Conservation (phyloP, 1,284 basidiomycete genomes). For the Pyrrhoderma lamaoense region DNA sequence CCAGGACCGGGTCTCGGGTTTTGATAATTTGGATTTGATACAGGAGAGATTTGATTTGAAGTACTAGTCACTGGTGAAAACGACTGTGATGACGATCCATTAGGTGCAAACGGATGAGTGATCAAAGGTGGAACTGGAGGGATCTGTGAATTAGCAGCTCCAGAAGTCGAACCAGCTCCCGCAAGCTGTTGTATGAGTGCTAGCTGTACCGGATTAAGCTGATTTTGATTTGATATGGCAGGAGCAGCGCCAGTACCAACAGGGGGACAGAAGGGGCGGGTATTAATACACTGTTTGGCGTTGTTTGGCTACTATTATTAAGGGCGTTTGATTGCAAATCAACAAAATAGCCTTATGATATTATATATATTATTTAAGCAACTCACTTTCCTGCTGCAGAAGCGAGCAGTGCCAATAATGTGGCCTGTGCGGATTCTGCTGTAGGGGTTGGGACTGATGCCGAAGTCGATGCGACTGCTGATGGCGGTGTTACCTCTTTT, state of each 20-base stretch:
- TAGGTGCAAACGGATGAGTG: not conserved
- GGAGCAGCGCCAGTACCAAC: too few species aligned
- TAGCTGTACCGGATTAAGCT: constrained; percentile 50
- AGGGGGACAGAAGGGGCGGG: constrained; percentile 16
- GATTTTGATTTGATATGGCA: too few species aligned
- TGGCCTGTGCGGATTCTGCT: constrained; percentile 46
- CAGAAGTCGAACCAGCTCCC: too few species aligned
- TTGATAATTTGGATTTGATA: not conserved
- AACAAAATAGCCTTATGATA: too few species aligned
- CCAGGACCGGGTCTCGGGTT: constrained; percentile 14
- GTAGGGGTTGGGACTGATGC: constrained; percentile 19
- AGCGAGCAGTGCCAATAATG: constrained; percentile 58
- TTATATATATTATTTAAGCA: not conserved
- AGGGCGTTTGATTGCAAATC: not conserved
- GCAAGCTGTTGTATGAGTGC: constrained; percentile 68
- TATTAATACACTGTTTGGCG: constrained; percentile 38
- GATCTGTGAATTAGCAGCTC: not conserved
- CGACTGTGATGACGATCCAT: not conserved
- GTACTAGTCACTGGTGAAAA: not conserved
- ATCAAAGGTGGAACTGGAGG: not conserved
- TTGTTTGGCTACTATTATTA: constrained; percentile 47
- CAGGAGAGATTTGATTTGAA: not conserved
- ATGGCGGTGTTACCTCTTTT: constrained; percentile 23
- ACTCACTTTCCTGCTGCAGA: constrained; percentile 41
- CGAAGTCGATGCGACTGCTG: not conserved